Percentiles rank a stretch among this genome's conserved stretches.
These are phyloP conservation scores for Candida ulmi DNA, from an alignment of 805 yeast genomes.

Conservation along the genomic window DNA sequence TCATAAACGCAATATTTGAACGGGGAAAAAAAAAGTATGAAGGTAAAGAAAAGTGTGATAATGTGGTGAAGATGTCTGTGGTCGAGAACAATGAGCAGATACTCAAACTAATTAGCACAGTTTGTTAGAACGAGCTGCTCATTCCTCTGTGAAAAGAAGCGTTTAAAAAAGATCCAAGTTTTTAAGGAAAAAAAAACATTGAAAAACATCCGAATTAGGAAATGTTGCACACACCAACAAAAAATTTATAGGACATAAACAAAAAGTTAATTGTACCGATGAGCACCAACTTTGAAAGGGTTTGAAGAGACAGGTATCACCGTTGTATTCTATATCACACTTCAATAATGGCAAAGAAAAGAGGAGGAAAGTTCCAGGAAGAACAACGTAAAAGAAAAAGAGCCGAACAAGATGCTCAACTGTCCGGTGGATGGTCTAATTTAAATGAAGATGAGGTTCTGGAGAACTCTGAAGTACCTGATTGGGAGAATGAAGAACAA, in stretches of 20 bases:
- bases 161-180: no score
- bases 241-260: not conserved
- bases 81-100: no score
- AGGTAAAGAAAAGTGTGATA: no score
- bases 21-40: not conserved
- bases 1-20: not conserved
- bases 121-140: no score
- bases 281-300: not conserved
- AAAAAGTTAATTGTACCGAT: not conserved
- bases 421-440: constrained; percentile 21
- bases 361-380: constrained; percentile 30
- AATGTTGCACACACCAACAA: constrained; percentile 6
- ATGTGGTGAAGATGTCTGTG: no score
- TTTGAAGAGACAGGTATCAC: no score
- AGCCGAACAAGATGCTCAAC: constrained; percentile 17
- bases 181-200: constrained; percentile 4
- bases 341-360: constrained; percentile 31
- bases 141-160: no score
- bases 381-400: constrained; percentile 22
- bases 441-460: constrained; percentile 4
- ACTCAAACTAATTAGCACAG: no score
- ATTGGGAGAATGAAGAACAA: constrained; percentile 71
- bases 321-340: no score
- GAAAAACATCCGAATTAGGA: constrained; percentile 8
- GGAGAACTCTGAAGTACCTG: not conserved